Evolutionary conservation across 2,329 filamentous ascomycete genomes (phyloP).

Genomic region (Trichoderma sp.): DNA sequence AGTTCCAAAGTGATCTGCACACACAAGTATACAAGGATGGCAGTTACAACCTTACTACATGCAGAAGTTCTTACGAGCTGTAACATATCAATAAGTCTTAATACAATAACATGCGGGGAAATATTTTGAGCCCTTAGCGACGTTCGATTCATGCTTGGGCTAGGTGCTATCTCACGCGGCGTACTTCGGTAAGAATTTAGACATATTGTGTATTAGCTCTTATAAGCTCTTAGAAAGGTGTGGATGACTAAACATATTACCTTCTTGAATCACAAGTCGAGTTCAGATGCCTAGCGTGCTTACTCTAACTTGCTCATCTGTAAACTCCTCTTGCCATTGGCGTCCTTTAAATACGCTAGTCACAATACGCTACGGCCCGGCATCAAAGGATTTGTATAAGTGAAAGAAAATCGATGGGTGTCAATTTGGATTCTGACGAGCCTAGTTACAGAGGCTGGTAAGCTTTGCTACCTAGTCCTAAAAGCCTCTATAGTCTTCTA

Average conservation of each 20-base stretch:
- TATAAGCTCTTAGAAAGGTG: too few relatives aligned
- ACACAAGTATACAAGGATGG: neutral
- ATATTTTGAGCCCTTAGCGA: neutral
- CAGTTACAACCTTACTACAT: neutral
- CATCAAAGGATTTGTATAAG: too few relatives aligned
- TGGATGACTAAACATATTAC: neutral
- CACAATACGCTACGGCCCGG: too few relatives aligned
- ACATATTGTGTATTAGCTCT: neutral
- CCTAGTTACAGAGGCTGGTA: too few relatives aligned
- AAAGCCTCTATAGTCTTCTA: too few relatives aligned
- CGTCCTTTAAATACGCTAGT: too few relatives aligned
- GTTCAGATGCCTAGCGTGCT: neutral
- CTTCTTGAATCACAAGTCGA: neutral
- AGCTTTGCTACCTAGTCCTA: too few relatives aligned
- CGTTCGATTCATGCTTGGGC: neutral
- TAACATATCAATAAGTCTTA: neutral
- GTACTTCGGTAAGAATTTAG: neutral
- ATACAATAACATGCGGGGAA: neutral
- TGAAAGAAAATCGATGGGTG: too few relatives aligned
- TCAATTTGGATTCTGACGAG: too few relatives aligned
- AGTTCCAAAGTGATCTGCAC: neutral
- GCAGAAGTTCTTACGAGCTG: neutral
- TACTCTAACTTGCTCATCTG: neutral
- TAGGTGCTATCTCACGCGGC: neutral
- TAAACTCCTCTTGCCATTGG: too few relatives aligned